These are phyloP conservation scores for Phytopythium cucurbitacearum DNA, from an alignment of 352 stramenopile species.

Conservation along the genomic window DNA sequence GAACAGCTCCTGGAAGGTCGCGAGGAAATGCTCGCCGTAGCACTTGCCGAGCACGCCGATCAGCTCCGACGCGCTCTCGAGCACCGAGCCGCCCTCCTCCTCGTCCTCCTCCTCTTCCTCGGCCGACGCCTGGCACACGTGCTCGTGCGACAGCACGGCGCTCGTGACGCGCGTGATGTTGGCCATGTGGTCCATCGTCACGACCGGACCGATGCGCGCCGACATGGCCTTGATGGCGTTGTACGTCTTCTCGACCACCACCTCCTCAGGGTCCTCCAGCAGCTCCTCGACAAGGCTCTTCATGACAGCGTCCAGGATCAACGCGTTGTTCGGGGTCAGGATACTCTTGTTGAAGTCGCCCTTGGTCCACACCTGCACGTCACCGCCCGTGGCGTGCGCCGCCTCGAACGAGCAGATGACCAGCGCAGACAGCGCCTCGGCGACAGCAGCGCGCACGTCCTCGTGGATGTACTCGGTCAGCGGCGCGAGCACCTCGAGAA, in stretches of 20 bases:
- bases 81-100: slow-evolving; percentile 91
- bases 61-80: slow-evolving; percentile 93
- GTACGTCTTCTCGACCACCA: slow-evolving; percentile 94
- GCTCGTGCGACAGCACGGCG: slow-evolving; percentile 84
- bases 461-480: slow-evolving; percentile 88
- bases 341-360: slow-evolving; percentile 80
- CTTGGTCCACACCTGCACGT: slow-evolving; percentile 84
- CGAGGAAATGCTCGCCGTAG: slow-evolving; percentile 91
- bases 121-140: slow-evolving; percentile 88
- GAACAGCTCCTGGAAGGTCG: slow-evolving; percentile 90
- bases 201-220: slow-evolving; percentile 88
- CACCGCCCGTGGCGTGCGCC: slow-evolving; percentile 62
- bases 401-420: slow-evolving; percentile 85
- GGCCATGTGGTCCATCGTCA: slow-evolving; percentile 89
- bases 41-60: slow-evolving; percentile 92
- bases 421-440: slow-evolving; percentile 71
- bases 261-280: slow-evolving; percentile 73
- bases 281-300: slow-evolving; percentile 74
- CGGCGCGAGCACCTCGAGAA: slow-evolving; percentile 71
- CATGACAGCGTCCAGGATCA: slow-evolving; percentile 76
- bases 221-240: slow-evolving; percentile 95
- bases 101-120: slow-evolving; percentile 88
- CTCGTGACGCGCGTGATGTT: slow-evolving; percentile 83
- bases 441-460: slow-evolving; percentile 75
- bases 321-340: slow-evolving; percentile 68